These are phyloP conservation scores for Rhizopogon salebrosus DNA, from an alignment of 768 basidiomycete genomes.

Conservation along the genomic window DNA sequence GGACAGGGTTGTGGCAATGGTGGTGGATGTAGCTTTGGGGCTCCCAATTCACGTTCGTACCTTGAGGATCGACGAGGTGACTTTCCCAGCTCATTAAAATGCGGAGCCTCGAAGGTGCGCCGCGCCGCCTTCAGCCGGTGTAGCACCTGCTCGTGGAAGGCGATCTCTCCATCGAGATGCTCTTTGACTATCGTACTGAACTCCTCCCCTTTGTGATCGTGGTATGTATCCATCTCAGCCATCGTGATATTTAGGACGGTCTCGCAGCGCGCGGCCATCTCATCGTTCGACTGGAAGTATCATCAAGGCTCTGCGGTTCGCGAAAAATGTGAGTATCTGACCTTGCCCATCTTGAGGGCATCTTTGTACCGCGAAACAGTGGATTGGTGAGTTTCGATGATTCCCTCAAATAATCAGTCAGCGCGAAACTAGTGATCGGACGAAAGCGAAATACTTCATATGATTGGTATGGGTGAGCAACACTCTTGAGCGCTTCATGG, in stretches of 20 bases:
- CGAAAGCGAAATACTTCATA: slow-evolving; percentile 49
- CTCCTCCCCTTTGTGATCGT: slow-evolving; percentile 69
- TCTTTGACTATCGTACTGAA: slow-evolving; percentile 54
- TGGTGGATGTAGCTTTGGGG: slow-evolving; percentile 39
- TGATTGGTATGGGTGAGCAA: slow-evolving; percentile 68
- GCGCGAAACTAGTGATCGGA: neutral
- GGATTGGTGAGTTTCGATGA: slow-evolving; percentile 71
- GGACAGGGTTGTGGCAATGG: slow-evolving; percentile 69
- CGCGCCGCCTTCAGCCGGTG: slow-evolving; percentile 55
- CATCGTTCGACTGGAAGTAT: slow-evolving; percentile 49
- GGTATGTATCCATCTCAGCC: slow-evolving; percentile 83
- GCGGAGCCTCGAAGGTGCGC: slow-evolving; percentile 42
- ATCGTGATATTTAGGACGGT: slow-evolving; percentile 85
- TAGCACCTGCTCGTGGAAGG: slow-evolving; percentile 67
- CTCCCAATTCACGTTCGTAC: slow-evolving; percentile 69
- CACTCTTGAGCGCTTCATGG: slow-evolving; percentile 69
- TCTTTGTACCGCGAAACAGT: slow-evolving; percentile 63
- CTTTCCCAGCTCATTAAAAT: slow-evolving; percentile 42
- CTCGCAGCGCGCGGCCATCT: slow-evolving; percentile 71
- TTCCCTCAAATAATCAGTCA: slow-evolving; percentile 38
- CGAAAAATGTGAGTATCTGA: slow-evolving; percentile 17
- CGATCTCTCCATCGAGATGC: slow-evolving; percentile 77
- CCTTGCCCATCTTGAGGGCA: slow-evolving; percentile 34
- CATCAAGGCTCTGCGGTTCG: neutral
- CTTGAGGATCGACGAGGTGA: slow-evolving; percentile 62